A percentile compares a stretch with the other conserved stretches of the same genome.
Evolutionary conservation across 176 grass and related monocot species (phyloP).

Genomic region (Rhynchospora breviuscula): DNA sequence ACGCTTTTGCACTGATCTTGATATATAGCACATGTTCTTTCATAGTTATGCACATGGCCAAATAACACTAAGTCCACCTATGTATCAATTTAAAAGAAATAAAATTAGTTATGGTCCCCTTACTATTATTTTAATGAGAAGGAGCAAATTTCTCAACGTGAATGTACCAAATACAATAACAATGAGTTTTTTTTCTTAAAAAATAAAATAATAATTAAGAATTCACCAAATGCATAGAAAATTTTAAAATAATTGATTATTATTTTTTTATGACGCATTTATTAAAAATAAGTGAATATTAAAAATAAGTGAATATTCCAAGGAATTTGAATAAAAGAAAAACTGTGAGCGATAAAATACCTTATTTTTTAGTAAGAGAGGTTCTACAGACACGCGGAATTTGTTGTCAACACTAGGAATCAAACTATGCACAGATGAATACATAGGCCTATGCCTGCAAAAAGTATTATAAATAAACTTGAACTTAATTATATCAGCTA

Average conservation of each 20-base stretch:
- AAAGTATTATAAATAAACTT: slow-evolving; percentile 5
- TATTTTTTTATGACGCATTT: not conserved
- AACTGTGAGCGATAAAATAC: slow-evolving; percentile 16
- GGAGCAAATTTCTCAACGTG: not conserved
- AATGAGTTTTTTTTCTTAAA: not conserved
- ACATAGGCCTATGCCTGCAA: slow-evolving; percentile 77
- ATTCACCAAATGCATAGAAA: not conserved
- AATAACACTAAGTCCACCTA: slow-evolving; percentile 87
- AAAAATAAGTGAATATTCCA: not conserved
- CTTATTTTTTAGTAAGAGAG: slow-evolving; percentile 50
- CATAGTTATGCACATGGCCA: slow-evolving; percentile 89
- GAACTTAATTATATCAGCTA: not conserved
- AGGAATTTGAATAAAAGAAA: not conserved
- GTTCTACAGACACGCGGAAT: slow-evolving; percentile 54
- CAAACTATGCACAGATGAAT: slow-evolving; percentile 46
- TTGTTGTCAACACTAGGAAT: slow-evolving; percentile 35
- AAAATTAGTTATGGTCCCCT: not conserved
- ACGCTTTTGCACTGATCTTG: slow-evolving; percentile 36
- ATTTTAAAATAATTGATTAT: not conserved
- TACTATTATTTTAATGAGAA: not conserved
- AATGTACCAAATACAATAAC: not conserved
- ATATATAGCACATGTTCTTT: slow-evolving; percentile 70
- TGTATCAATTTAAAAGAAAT: not conserved
- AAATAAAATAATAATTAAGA: no score
- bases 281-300: not conserved